Evolutionary conservation across 1,284 basidiomycete species (phyloP), one percentile per base, ranked within the genome.

Genomic region (Pholiota adiposa): DNA sequence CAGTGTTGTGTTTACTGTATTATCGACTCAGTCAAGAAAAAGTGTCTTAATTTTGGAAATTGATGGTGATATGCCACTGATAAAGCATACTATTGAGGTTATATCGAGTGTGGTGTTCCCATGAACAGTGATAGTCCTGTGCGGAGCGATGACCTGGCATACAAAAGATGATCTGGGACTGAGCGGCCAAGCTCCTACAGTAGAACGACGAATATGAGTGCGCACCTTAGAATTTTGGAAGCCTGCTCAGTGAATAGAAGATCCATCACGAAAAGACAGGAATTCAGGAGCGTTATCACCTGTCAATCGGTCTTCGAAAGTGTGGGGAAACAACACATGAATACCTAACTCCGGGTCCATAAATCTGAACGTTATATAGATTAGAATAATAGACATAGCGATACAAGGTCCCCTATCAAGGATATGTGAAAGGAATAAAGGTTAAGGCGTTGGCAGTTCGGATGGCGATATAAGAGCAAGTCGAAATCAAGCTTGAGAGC

Each of bases 401-500:
- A 41, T 53, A 63, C 58, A 59, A 38, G 36, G 23, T 16, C 36
- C 51, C 54, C 52, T 61, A 59, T 58, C 41, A 33, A 61, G 36
- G 18, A 56, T 54, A 27, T 33, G 46, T 31, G 40, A 29, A 54
- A 27, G 34, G 27, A 60, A 48, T 46, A 41, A 27, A 48, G 29
- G 41, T 43, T 27, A 34, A 11, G 55, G 48, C 29, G 25, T 18
- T 31, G 14, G 21, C 41, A 19, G 33, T 27, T 29, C 38, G 11
- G 43, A 7, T 16, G 46, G 50, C 33, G 33, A 38, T 38, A 23
- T 46, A 46, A 44, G 16, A 58, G 52, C 33, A 50, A 19, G 23
- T 21, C 41, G 29, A 44, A 52, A 53, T 36, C 49, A 48, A 54
- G 27, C 41, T 69, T 70, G 54, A 48, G 53, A 43, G 19, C 23